These are phyloP conservation scores for Fusarium haematococcum DNA, from an alignment of 2,329 filamentous ascomycete species.

Conservation along the genomic window DNA sequence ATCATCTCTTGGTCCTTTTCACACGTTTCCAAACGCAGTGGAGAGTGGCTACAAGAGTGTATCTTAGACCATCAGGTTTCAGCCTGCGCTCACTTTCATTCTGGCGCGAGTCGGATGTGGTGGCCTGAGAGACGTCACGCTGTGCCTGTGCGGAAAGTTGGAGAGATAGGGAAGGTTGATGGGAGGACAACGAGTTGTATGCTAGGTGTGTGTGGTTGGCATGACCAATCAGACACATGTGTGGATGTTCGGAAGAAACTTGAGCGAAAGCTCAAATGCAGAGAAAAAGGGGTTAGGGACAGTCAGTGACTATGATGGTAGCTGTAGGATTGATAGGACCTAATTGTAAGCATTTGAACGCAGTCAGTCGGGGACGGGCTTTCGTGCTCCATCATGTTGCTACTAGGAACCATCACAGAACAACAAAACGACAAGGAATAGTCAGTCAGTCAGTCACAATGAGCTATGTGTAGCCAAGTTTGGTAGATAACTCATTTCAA, in stretches of 20 bases:
- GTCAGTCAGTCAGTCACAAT: neutral
- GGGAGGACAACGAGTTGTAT: neutral
- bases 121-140: neutral
- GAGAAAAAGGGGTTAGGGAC: neutral
- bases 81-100: slow-evolving; percentile 16
- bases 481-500: slow-evolving; percentile 29
- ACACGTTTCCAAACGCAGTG: slow-evolving; percentile 5
- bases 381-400: neutral
- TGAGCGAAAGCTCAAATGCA: neutral
- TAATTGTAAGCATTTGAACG: slow-evolving; percentile 15
- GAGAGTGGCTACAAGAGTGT: neutral
- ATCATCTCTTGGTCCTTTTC: neutral
- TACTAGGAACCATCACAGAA: neutral
- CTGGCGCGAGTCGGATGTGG: neutral
- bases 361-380: neutral
- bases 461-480: neutral
- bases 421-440: neutral
- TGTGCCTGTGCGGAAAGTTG: neutral
- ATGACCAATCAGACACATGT: neutral
- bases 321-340: slow-evolving; percentile 8
- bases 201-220: neutral
- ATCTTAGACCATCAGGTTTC: slow-evolving; percentile 11
- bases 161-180: neutral
- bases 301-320: neutral
- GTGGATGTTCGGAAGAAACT: neutral